phyloP scores from a whole-genome alignment of 495 filamentous ascomycete genomes.

The Neurospora sp. region DNA sequence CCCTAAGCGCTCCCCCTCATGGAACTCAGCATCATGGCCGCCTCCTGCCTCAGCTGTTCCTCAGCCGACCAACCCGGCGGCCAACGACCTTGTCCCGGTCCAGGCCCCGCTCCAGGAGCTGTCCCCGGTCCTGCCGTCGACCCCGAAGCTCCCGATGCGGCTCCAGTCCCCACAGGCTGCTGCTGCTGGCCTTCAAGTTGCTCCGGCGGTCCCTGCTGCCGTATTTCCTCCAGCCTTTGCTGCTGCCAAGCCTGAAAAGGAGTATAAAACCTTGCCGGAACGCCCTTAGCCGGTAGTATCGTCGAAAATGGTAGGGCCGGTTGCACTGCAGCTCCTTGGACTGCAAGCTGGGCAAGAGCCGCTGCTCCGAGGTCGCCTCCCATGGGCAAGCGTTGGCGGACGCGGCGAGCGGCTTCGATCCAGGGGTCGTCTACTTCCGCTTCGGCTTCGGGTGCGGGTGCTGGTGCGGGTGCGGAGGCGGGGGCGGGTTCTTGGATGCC shows the following conservation, averaged over 20 bases:
- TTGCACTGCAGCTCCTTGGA: neutral
- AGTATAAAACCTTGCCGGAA: neutral
- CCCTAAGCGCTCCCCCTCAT: slow-evolving; percentile 4
- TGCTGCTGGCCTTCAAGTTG: neutral
- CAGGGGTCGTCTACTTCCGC: neutral
- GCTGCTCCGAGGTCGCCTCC: neutral
- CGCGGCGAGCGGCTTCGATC: neutral
- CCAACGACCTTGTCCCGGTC: neutral
- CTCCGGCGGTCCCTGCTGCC: neutral
- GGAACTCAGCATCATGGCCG: slow-evolving; percentile 12
- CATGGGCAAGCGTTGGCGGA: neutral
- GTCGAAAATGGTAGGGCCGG: neutral
- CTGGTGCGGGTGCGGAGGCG: neutral
- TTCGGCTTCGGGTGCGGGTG: neutral
- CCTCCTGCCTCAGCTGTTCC: slow-evolving; percentile 17
- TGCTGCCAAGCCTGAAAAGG: neutral
- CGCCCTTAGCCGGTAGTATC: neutral
- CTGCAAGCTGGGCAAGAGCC: neutral
- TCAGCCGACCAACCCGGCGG: slow-evolving; percentile 7
- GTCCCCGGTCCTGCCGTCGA: neutral
- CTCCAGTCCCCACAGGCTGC: neutral
- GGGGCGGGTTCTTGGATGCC: neutral
- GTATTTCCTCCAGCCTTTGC: neutral
- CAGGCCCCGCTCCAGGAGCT: neutral
- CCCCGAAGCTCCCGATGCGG: neutral